A percentile compares a stretch with the other conserved stretches of the same genome.
Conservation (phyloP, 2,329 filamentous ascomycete species). For the Ramularia collo-cygni region DNA sequence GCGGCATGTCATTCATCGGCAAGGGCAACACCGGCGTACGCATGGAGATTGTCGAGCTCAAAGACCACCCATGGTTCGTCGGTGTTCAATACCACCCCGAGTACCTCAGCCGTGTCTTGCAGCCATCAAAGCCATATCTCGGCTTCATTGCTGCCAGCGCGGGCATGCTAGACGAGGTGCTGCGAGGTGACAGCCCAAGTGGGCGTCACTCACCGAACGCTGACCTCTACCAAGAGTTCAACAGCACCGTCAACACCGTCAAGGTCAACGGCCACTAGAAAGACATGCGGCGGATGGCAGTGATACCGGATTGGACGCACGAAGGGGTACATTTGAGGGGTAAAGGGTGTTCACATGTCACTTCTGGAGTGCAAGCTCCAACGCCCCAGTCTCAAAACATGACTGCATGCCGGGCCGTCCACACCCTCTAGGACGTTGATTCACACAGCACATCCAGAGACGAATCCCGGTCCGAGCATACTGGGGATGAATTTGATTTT, state of each 20-base stretch:
- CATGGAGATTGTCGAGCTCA: slow-evolving; percentile 78
- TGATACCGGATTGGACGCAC: too few relatives aligned
- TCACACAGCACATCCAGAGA: not conserved
- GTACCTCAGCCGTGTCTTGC: slow-evolving; percentile 68
- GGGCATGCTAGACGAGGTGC: slow-evolving; percentile 53
- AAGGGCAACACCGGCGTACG: slow-evolving; percentile 72
- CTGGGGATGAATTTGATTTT: too few relatives aligned
- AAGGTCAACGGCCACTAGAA: slow-evolving; percentile 3
- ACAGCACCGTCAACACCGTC: not conserved
- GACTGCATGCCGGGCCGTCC: too few relatives aligned
- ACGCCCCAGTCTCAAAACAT: too few relatives aligned
- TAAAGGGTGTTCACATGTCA: too few relatives aligned
- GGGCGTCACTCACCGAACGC: slow-evolving; percentile 13
- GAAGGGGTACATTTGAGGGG: too few relatives aligned
- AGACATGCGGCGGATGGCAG: too few relatives aligned
- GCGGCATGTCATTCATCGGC: slow-evolving; percentile 68
- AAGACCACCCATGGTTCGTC: slow-evolving; percentile 78
- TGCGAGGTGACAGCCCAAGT: slow-evolving; percentile 14
- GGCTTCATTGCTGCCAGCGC: slow-evolving; percentile 77
- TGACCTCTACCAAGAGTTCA: slow-evolving; percentile 7
- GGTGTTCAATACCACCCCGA: slow-evolving; percentile 87
- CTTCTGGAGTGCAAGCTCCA: too few relatives aligned
- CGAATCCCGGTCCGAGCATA: too few relatives aligned
- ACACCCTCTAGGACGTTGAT: slow-evolving; percentile 1
- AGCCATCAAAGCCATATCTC: slow-evolving; percentile 68